A percentile compares a stretch with the other conserved stretches of the same genome.
Conservation (phyloP, 129 eudicot species). For the Cynara cardunculus region DNA sequence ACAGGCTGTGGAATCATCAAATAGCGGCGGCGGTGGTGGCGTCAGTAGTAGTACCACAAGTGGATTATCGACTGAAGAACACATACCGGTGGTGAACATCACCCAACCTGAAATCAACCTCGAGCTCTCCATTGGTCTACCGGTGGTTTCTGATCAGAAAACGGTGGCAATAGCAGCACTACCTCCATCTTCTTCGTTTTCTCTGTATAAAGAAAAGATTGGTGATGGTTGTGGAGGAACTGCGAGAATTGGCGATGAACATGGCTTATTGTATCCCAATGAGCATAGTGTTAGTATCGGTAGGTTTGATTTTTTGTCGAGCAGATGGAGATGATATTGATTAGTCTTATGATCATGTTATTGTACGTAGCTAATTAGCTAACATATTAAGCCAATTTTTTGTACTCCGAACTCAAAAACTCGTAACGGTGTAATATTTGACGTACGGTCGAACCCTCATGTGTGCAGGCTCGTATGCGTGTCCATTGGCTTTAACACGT, state of each 20-base stretch:
- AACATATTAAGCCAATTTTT: constrained; percentile 22
- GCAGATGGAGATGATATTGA: constrained; percentile 31
- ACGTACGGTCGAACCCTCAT: background rate
- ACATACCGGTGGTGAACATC: background rate
- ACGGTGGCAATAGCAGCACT: background rate
- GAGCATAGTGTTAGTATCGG: constrained; percentile 30
- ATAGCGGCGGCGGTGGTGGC: constrained; percentile 14
- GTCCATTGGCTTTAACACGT: constrained; percentile 4
- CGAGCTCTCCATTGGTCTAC: constrained; percentile 33
- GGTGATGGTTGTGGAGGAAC: constrained; percentile 14
- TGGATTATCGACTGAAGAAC: constrained; percentile 30
- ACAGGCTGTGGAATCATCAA: constrained; percentile 3
- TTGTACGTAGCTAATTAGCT: constrained; percentile 28
- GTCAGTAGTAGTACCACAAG: constrained; percentile 27
- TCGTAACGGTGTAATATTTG: too few relatives aligned
- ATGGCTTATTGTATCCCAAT: constrained; percentile 24
- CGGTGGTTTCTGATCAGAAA: constrained; percentile 12
- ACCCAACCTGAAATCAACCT: constrained; percentile 29
- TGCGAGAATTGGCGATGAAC: constrained; percentile 13
- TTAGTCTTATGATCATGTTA: background rate
- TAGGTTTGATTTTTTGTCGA: constrained; percentile 21
- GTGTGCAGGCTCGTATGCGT: constrained; percentile 7
- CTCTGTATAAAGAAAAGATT: constrained; percentile 18
- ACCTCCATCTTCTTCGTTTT: constrained; percentile 14
- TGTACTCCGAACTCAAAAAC: background rate